Conservation (phyloP, 2,329 filamentous ascomycete genomes). For the Teratosphaeria viscida region DNA sequence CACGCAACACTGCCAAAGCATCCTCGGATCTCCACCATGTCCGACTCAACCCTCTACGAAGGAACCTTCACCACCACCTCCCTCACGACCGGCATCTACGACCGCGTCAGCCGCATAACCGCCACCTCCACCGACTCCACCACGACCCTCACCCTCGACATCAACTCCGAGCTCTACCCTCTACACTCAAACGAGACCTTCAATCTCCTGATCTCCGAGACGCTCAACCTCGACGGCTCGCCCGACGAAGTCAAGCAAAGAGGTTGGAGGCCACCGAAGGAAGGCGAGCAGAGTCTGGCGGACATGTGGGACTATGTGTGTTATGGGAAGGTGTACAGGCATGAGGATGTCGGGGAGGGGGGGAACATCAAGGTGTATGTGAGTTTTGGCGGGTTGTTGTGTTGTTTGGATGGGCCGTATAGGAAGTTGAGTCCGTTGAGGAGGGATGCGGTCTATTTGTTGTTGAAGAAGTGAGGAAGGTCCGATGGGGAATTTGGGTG, state of each 20-base stretch:
- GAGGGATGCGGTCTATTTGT: slow-evolving; percentile 87
- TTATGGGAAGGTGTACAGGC: slow-evolving; percentile 80
- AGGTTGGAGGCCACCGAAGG: slow-evolving; percentile 63
- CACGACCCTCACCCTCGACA: slow-evolving; percentile 73
- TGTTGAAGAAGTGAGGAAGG: slow-evolving; percentile 68
- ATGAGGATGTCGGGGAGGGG: slow-evolving; percentile 65
- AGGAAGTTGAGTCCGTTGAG: slow-evolving; percentile 87
- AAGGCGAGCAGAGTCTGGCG: slow-evolving; percentile 51
- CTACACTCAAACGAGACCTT: slow-evolving; percentile 63
- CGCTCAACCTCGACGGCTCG: slow-evolving; percentile 73
- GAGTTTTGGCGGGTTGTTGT: slow-evolving; percentile 83
- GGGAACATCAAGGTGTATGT: slow-evolving; percentile 87
- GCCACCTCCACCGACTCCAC: slow-evolving; percentile 65
- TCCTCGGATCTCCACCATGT: slow-evolving; percentile 41
- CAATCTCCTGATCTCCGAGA: slow-evolving; percentile 72
- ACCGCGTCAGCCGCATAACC: slow-evolving; percentile 79
- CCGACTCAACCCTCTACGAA: slow-evolving; percentile 87
- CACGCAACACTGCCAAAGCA: not conserved
- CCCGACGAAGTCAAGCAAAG: slow-evolving; percentile 38
- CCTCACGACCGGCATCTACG: slow-evolving; percentile 80
- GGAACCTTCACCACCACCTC: slow-evolving; percentile 76
- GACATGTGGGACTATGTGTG: slow-evolving; percentile 84
- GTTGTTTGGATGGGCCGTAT: slow-evolving; percentile 86
- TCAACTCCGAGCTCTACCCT: slow-evolving; percentile 89
- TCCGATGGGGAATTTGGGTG: too few relatives aligned